Base-by-base conservation (phyloP, 352 stramenopile species). In the Peronosclerospora sorghi region DNA sequence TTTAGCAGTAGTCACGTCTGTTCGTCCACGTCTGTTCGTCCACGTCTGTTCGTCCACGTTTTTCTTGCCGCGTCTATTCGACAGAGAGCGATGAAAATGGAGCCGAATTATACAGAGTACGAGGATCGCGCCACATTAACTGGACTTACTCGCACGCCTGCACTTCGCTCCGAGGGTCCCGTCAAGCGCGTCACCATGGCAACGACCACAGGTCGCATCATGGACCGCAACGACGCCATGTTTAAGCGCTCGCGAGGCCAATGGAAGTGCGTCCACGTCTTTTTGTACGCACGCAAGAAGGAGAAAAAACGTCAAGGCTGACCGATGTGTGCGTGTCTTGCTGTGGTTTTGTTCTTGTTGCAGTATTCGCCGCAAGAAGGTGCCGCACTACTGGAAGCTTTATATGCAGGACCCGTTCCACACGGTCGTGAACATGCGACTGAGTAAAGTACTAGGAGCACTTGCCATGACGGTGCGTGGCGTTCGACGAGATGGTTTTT, bases 391-490 rank as follows among this genome's bases (percentile, higher is more conserved):
- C 53, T 91, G 75, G 75, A 84, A 83, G 45, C 54, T 87, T 28
- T 91, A 91, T 51, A 55, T 88, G 35, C 71, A 86, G 39, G 78
- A 86, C 41, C 78, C 78, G 29, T 91, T 91, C 61, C 78, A 91
- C 56, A 73, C 71, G 23, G 54, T 91, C 14, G 73, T 91, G 24
- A 86, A 91, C 51, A 69, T 87, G 56, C 77, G 78, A 0, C 42
- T 86, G 42, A 82, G 68, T 56, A 91, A 91, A 67, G 78, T 91
- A 27, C 36, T 86, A 14, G 63, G 50, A 4, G 58, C 56, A 14
- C 52, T 65, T 28, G 21, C 49, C 5, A 49, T 65, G 41, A 35
- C 56, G 30, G 56, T 65, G 17, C 24, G 54, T 67, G 19, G 46
- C 67, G 14, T n/a, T 15, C 8, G 30, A 35, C n/a, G 2, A 45